Evolutionary conservation across 331 rosid genomes (phyloP), one percentile per base, ranked within the genome.

Genomic region (Ulmus americana): DNA sequence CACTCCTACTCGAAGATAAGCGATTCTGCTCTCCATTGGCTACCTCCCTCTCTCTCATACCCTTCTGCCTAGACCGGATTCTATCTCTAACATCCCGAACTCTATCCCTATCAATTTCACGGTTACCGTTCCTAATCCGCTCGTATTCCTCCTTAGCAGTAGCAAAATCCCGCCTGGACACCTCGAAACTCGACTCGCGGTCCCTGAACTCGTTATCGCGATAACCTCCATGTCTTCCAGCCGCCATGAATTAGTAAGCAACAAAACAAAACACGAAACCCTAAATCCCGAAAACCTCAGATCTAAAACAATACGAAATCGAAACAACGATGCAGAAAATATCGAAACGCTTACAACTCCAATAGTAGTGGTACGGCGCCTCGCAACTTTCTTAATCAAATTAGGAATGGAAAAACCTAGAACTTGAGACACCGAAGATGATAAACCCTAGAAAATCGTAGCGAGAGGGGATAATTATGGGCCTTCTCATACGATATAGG

Each of bases 221-320:
- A 76, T 84, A 87, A 61, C 87, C 86, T 22, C 96, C 96, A 73
- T 85, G 87, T 63, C 95, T 84, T 28, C 99, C 97, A 76, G 96
- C 90, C 51, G 99, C 92, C 99, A 94, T 92, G 39, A 45, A 72
- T 62, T 22, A 22, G 61, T 55, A 13, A 43, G 4, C 63, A 54
- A 11, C 28, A 45, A 43, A 65, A 48, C 63, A 15, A 51, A 65
- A 71, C 41, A 18, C 53, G 8, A 16, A 71, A 62, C 70, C 74
- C 79, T 59, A 47, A 55, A 50, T 41, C 20, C 53, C 12, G 63
- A 51, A 61, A 52, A 46, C 47, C 57, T 35, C 35, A 59, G 81
- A 82, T 80, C 80, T 6, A 45, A 18, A 68, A 53, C 38, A 69
- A 74, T 6, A 75, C 52, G 49, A 58, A 64, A 47, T 39, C 4